phyloP scores from a whole-genome alignment of 305 asterid species.

The Plantago rigida region DNA sequence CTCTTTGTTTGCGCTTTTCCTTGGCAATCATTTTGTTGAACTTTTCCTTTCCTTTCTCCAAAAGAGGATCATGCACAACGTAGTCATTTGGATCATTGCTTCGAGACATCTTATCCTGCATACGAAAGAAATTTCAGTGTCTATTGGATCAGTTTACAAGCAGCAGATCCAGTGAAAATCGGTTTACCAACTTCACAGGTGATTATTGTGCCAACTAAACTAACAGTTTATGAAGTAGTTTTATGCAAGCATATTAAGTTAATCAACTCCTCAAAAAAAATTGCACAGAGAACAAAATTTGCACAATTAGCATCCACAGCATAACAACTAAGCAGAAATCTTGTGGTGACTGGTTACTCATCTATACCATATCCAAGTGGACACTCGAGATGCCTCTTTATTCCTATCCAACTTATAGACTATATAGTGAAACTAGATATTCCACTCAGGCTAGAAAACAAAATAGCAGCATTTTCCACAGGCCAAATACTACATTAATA shows the following conservation, averaged over 20 bases:
- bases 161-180: background rate
- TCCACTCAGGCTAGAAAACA: too few relatives aligned
- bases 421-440: too few relatives aligned
- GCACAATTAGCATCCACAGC: background rate
- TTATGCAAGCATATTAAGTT: background rate
- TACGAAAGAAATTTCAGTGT: constrained; percentile 17
- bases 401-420: too few relatives aligned
- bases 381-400: too few relatives aligned
- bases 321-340: too few relatives aligned
- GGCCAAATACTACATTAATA: too few relatives aligned
- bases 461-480: too few relatives aligned
- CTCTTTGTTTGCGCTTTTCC: constrained; percentile 75
- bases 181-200: background rate
- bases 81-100: constrained; percentile 83
- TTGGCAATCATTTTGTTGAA: constrained; percentile 86
- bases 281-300: too few relatives aligned
- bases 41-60: constrained; percentile 93
- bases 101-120: constrained; percentile 83
- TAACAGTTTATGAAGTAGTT: background rate
- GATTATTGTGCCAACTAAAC: background rate
- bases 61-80: constrained; percentile 80
- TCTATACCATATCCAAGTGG: too few relatives aligned
- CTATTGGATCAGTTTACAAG: background rate
- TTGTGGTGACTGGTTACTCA: too few relatives aligned
- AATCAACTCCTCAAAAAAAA: background rate